Conservation (phyloP, 2,329 filamentous ascomycete species). For the Fusarium transvaalense region DNA sequence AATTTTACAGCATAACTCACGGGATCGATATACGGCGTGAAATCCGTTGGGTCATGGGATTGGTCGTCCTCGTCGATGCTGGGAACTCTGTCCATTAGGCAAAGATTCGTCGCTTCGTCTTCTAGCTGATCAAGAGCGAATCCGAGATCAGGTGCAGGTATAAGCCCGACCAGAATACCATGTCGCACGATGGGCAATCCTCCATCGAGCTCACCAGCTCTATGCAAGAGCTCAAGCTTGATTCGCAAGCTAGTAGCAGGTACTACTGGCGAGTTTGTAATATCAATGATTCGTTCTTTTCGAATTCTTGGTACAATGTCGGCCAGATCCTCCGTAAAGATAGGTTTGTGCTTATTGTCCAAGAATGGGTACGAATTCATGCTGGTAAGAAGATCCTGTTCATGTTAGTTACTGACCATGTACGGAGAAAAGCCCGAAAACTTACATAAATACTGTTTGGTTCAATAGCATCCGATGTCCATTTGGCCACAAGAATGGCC, state of each 20-base stretch:
- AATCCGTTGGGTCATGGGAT: constrained; percentile 79
- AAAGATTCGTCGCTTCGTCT: constrained; percentile 79
- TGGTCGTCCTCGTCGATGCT: constrained; percentile 75
- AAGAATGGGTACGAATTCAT: constrained; percentile 98
- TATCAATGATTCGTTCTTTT: constrained; percentile 86
- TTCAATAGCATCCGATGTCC: constrained; percentile 96
- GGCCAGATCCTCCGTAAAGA: constrained; percentile 88
- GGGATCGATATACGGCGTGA: constrained; percentile 91
- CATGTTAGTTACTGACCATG: constrained; percentile 24
- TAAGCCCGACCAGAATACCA: constrained; percentile 85
- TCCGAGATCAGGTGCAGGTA: constrained; percentile 93
- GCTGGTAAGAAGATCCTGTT: constrained; percentile 86
- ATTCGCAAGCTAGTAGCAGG: constrained; percentile 79
- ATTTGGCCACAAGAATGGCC: constrained; percentile 94
- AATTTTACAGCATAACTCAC: constrained; percentile 58
- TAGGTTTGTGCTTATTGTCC: constrained; percentile 93
- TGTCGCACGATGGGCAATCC: constrained; percentile 88
- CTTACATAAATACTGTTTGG: constrained; percentile 90
- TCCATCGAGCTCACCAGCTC: constrained; percentile 89
- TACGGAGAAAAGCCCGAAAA: constrained; percentile 14
- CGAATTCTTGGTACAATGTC: constrained; percentile 86
- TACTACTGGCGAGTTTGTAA: constrained; percentile 84
- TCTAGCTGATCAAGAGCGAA: constrained; percentile 88
- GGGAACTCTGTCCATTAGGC: constrained; percentile 81
- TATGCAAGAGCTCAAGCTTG: constrained; percentile 85